phyloP scores from a whole-genome alignment of 106 monocot species.

The Dioscorea zingiberensis region DNA sequence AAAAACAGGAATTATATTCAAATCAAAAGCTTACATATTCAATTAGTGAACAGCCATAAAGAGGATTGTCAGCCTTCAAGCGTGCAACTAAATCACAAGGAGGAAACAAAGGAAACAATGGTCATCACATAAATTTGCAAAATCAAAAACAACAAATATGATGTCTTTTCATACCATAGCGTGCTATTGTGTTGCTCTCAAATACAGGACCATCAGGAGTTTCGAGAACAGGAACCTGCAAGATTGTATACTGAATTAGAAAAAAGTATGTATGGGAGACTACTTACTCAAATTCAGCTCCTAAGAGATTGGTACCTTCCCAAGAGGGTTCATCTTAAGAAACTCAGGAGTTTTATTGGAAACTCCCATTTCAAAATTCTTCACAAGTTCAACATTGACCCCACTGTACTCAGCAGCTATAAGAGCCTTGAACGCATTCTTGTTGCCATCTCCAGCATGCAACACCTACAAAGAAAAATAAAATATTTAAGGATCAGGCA shows the following conservation, averaged over 20 bases:
- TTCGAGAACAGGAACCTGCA: conserved; percentile 85
- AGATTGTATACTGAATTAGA: background rate
- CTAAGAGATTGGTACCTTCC: conserved; percentile 47
- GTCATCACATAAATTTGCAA: background rate
- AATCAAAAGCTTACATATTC: conserved; percentile 59
- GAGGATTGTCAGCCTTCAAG: conserved; percentile 63
- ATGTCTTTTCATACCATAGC: conserved; percentile 47
- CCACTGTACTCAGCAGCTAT: conserved; percentile 82
- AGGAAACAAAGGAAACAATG: no score
- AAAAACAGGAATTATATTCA: background rate
- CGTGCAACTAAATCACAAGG: conserved; percentile 48
- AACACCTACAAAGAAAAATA: conserved; percentile 28
- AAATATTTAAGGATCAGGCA: background rate
- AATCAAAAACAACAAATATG: background rate
- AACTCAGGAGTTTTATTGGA: conserved; percentile 84
- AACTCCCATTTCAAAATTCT: conserved; percentile 80
- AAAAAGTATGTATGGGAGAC: background rate
- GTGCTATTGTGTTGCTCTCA: conserved; percentile 90
- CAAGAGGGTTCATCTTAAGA: conserved; percentile 81
- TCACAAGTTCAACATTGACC: conserved; percentile 48
- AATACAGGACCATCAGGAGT: conserved; percentile 85
- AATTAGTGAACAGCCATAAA: conserved; percentile 69
- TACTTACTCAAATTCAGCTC: background rate
- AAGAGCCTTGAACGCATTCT: conserved; percentile 75
- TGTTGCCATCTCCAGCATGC: conserved; percentile 45